A percentile compares a stretch with the other conserved stretches of the same genome.
Evolutionary conservation across 345 rosid genomes (phyloP).

Genomic region (Punica granatum): DNA sequence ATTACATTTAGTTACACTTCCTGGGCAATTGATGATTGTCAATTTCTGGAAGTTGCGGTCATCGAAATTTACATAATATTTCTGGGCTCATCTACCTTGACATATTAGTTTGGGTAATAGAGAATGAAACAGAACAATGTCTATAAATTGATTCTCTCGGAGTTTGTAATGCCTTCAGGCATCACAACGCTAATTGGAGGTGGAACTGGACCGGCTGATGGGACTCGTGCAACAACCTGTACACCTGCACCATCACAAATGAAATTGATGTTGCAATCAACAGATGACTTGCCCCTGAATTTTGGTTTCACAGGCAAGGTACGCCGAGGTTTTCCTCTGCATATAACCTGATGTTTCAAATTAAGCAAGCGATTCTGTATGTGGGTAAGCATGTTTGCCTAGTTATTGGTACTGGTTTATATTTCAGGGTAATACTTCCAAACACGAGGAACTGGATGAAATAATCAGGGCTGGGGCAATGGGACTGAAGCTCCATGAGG

Average conservation of each 20-base stretch:
- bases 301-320: slow-evolving; percentile 99
- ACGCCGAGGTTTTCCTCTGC: slow-evolving; percentile 9
- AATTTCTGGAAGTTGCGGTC: background rate
- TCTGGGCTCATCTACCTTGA: background rate
- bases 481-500: slow-evolving; percentile 97
- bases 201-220: slow-evolving; percentile 95
- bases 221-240: slow-evolving; percentile 96
- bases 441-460: slow-evolving; percentile 65
- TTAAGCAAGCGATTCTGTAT: background rate
- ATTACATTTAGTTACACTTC: no score
- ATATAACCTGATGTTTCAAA: background rate
- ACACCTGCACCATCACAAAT: slow-evolving; percentile 80
- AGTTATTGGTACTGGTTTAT: background rate
- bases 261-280: slow-evolving; percentile 94
- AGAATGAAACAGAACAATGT: background rate
- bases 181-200: slow-evolving; percentile 93
- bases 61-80: background rate
- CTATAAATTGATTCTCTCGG: slow-evolving; percentile 3
- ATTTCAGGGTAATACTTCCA: slow-evolving; percentile 69
- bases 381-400: background rate
- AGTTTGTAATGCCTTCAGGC: slow-evolving; percentile 35
- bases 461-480: slow-evolving; percentile 92
- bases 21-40: background rate
- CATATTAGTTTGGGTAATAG: no score
- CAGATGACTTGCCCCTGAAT: slow-evolving; percentile 86